A percentile compares a stretch with the other conserved stretches of the same genome.
Evolutionary conservation across 2,329 filamentous ascomycete genomes (phyloP).

Genomic region (Bipolaris bicolor): DNA sequence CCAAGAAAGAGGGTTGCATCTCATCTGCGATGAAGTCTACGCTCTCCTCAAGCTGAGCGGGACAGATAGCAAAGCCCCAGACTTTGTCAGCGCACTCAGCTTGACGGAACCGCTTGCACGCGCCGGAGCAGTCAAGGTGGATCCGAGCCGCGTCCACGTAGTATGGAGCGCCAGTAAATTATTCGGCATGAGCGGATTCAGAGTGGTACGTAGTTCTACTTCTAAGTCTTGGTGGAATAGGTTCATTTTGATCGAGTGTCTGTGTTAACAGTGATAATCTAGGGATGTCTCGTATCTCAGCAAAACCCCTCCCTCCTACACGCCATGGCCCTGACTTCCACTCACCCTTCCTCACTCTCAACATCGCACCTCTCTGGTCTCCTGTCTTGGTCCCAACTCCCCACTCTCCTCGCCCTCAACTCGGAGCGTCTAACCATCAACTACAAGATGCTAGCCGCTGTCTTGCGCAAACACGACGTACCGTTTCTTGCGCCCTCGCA

Average conservation of each 20-base stretch:
- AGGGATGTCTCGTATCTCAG: constrained; percentile 44
- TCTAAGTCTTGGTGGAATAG: too few relatives aligned
- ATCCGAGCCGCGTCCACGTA: constrained; percentile 39
- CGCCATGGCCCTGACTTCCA: constrained; percentile 26
- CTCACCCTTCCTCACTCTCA: constrained; percentile 29
- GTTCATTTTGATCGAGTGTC: too few relatives aligned
- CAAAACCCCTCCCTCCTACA: constrained; percentile 34
- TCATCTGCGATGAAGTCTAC: constrained; percentile 39
- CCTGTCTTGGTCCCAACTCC: constrained; percentile 34
- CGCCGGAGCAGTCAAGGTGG: constrained; percentile 41
- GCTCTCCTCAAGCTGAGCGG: constrained; percentile 25
- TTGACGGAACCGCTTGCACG: constrained; percentile 38
- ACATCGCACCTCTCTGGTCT: constrained; percentile 31
- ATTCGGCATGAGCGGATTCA: constrained; percentile 38
- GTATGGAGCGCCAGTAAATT: constrained; percentile 42
- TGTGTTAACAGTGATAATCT: neutral
- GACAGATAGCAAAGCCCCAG: constrained; percentile 10
- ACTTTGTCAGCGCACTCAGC: constrained; percentile 34
- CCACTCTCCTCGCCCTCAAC: constrained; percentile 34
- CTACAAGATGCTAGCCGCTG: constrained; percentile 25
- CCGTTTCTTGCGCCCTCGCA: constrained; percentile 32
- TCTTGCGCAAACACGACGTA: constrained; percentile 23
- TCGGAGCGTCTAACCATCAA: constrained; percentile 31
- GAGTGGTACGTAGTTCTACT: constrained; percentile 28
- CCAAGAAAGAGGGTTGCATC: constrained; percentile 37